A percentile compares a stretch with the other conserved stretches of the same genome.
Evolutionary conservation across 108 stramenopile species (phyloP).

Genomic region (Phaeodactylum tricornutum): DNA sequence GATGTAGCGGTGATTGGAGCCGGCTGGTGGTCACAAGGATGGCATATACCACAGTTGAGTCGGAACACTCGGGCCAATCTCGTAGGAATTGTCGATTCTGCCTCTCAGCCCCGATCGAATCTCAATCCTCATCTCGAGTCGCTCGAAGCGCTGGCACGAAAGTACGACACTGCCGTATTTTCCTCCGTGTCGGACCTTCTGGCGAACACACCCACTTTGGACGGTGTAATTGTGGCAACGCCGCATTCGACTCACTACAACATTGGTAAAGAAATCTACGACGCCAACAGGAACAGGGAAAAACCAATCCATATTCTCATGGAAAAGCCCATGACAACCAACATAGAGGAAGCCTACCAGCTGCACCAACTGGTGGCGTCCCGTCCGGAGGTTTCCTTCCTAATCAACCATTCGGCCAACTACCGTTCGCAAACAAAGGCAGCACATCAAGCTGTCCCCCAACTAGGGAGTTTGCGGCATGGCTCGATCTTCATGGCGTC

Average conservation of each 20-base stretch:
- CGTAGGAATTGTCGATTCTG: conserved; percentile 46
- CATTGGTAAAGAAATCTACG: conserved; percentile 25
- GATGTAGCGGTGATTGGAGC: conserved; percentile 59
- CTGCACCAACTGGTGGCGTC: conserved; percentile 18
- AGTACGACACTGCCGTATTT: conserved; percentile 30
- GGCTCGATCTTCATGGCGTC: conserved; percentile 38
- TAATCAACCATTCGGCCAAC: conserved; percentile 62
- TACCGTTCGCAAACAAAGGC: conserved; percentile 45
- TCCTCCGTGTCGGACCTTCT: conserved; percentile 36
- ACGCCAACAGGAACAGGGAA: conserved; percentile 19
- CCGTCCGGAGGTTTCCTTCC: conserved; percentile 18
- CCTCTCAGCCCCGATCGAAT: conserved; percentile 31
- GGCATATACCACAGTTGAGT: conserved; percentile 56
- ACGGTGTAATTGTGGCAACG: conserved; percentile 55
- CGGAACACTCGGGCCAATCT: conserved; percentile 30
- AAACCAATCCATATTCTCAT: conserved; percentile 47
- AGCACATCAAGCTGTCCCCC: conserved; percentile 31
- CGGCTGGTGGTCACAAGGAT: conserved; percentile 73
- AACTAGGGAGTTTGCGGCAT: conserved; percentile 34
- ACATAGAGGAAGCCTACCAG: conserved; percentile 33
- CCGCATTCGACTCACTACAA: conserved; percentile 56
- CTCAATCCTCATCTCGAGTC: conserved; percentile 40
- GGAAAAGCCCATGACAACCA: conserved; percentile 75
- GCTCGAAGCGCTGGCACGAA: conserved; percentile 22
- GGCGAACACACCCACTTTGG: conserved; percentile 22